Base-by-base conservation (phyloP, 2,329 filamentous ascomycete genomes). In the Torrubiella hemipterigena region DNA sequence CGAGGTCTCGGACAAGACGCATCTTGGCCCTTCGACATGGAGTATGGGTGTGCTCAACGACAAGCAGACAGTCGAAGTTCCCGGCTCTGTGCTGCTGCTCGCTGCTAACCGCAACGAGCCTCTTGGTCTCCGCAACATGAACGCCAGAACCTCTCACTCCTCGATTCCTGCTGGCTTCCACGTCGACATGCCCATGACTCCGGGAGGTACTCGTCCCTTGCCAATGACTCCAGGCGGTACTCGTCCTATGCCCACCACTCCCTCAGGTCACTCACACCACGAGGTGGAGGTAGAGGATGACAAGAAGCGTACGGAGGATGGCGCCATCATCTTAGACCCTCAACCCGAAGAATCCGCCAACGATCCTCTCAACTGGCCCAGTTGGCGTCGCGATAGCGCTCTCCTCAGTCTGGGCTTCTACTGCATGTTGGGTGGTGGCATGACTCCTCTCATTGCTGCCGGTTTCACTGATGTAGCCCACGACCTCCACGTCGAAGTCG, bases 301-400 rank as follows among this genome's bases (percentile, higher is more conserved):
- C 27, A 73, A 75, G 58, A 95, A 95, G 62, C 79, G 67, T 41
- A 94, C 86, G 3, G 58, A 68, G 21, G 81, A 94, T 50, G 86
- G 86, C 12, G 70, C 73, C 38, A 85, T 95, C 45, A 85, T 96
- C 33, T 62, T 96, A 11, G 81, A 93, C 0, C 89, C 89, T 0
- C 89, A 96, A 50, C 89, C 89, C 0, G 86, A 95, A 37, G 86
- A 95, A 31, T 86, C 83, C 0, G 63, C 69, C 31, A 95, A 96
- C 42, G 89, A 96, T 46, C 89, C 89, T 2, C 60, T 96, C 34
- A 96, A 96, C 51, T 96, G 89, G 89, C 77, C 82, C 0, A 60
- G 68, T 6, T 84, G 83, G 77, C 73, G 84, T 24, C 69, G 89
- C 52, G 85, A 96, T 52, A 54, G 67, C 16, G 84, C 89, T 1